These are phyloP conservation scores for Brasilioporus rufonigricans DNA, from an alignment of 768 basidiomycete species.

Conservation along the genomic window DNA sequence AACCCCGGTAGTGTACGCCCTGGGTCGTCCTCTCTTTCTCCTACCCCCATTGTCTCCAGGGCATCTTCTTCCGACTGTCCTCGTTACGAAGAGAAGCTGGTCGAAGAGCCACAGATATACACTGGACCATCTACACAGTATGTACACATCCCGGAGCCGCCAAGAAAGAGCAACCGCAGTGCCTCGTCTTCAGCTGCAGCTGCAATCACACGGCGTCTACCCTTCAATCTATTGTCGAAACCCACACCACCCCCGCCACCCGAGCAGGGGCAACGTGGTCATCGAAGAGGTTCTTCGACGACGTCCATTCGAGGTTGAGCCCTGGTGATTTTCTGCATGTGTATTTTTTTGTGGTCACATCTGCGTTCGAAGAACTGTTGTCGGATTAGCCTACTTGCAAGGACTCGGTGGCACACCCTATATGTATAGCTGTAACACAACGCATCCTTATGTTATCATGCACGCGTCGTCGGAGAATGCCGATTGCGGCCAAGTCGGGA, in stretches of 20 bases:
- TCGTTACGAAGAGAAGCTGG: conserved; percentile 34
- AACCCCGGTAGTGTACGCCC: conserved; percentile 52
- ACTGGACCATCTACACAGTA: conserved; percentile 70
- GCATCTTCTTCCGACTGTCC: conserved; percentile 58
- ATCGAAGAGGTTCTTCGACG: conserved; percentile 45
- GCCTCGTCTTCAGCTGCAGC: conserved; percentile 47
- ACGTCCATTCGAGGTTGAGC: conserved; percentile 34
- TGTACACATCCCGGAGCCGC: conserved; percentile 71
- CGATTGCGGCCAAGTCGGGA: conserved; percentile 8
- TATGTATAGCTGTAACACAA: conserved; percentile 14
- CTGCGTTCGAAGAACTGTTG: conserved; percentile 16
- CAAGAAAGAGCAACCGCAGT: conserved; percentile 41
- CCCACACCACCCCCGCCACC: conserved; percentile 33
- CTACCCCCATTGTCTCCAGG: conserved; percentile 42
- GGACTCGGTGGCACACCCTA: conserved; percentile 17
- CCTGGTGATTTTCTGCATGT: not conserved
- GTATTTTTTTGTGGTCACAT: conserved; percentile 7
- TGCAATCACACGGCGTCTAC: conserved; percentile 53
- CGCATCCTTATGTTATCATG: not conserved
- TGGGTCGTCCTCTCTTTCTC: conserved; percentile 39
- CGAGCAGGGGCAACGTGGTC: conserved; percentile 29
- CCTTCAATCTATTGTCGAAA: conserved; percentile 68
- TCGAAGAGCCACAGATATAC: conserved; percentile 50
- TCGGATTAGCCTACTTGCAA: conserved; percentile 24
- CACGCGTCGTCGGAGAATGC: conserved; percentile 22